These are phyloP conservation scores for Pichiaceae sp. DNA, from an alignment of 1,139 yeast genomes.

Conservation along the genomic window DNA sequence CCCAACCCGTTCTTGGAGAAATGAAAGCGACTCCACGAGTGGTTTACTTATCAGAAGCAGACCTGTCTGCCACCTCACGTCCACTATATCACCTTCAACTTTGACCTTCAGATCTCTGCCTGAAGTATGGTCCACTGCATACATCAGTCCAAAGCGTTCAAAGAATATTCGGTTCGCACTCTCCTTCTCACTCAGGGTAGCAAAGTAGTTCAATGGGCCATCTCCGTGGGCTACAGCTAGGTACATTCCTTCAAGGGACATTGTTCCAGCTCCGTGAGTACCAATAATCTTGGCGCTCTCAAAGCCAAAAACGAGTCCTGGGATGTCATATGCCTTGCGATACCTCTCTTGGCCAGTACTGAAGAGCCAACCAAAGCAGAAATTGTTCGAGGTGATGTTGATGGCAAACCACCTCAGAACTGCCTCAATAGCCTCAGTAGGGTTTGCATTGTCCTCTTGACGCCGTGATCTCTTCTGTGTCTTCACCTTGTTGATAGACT, in stretches of 20 bases:
- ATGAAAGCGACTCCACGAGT: constrained; percentile 13
- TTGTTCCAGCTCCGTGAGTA: constrained; percentile 54
- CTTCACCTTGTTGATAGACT: background rate
- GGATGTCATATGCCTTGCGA: constrained; percentile 29
- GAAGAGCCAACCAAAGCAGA: constrained; percentile 75
- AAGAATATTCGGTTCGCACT: constrained; percentile 52
- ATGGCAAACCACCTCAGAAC: constrained; percentile 36
- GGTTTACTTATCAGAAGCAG: constrained; percentile 17
- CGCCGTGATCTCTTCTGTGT: background rate
- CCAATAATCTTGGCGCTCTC: constrained; percentile 59
- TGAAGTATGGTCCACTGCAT: constrained; percentile 29
- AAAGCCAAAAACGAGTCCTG: constrained; percentile 73
- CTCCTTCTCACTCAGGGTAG: constrained; percentile 31
- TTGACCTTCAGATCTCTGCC: constrained; percentile 31
- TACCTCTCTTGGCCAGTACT: constrained; percentile 21
- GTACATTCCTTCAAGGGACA: constrained; percentile 57
- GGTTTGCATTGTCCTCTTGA: constrained; percentile 5
- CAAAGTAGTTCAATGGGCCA: constrained; percentile 40
- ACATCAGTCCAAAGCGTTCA: constrained; percentile 57
- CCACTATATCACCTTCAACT: constrained; percentile 60
- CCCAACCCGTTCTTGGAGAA: constrained; percentile 17
- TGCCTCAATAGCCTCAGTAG: constrained; percentile 6
- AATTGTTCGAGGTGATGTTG: constrained; percentile 54
- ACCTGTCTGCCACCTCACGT: constrained; percentile 43
- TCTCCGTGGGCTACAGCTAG: constrained; percentile 59